These are phyloP conservation scores for Elasticomyces elasticus DNA, from an alignment of 495 filamentous ascomycete species.

Conservation along the genomic window DNA sequence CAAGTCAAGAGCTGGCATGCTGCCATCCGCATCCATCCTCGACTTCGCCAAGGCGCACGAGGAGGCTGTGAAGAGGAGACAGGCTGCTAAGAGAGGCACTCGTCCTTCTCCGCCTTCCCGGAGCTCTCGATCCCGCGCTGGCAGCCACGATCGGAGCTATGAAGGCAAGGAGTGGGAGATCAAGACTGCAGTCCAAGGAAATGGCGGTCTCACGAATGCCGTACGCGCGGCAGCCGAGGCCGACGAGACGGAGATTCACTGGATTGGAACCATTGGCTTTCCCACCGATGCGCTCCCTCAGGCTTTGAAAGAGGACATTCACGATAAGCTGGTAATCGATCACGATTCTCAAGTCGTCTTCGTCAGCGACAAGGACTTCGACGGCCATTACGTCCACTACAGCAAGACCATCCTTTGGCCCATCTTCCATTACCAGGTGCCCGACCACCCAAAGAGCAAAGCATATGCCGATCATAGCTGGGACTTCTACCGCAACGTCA, in stretches of 20 bases:
- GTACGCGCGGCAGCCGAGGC: conserved; percentile 62
- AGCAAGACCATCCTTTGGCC: conserved; percentile 55
- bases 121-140: conserved; percentile 13
- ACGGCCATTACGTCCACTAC: conserved; percentile 86
- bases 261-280: conserved; percentile 86
- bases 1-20: conserved; percentile 53
- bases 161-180: conserved; percentile 68
- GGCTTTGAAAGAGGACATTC: conserved; percentile 64
- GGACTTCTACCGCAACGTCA: conserved; percentile 83
- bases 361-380: conserved; percentile 76
- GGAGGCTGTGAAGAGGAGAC: conserved; percentile 16
- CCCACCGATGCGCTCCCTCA: conserved; percentile 70
- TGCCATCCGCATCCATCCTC: conserved; percentile 62
- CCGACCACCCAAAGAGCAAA: conserved; percentile 94
- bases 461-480: conserved; percentile 93
- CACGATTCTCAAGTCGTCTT: conserved; percentile 73
- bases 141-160: conserved; percentile 49
- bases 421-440: conserved; percentile 86
- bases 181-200: conserved; percentile 75
- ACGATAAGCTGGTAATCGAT: conserved; percentile 65
- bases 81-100: conserved; percentile 26
- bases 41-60: conserved; percentile 49
- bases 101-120: conserved; percentile 18
- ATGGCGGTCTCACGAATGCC: conserved; percentile 81
- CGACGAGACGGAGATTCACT: conserved; percentile 56